Percentiles rank a stretch among this genome's conserved stretches.
These are phyloP conservation scores for Neopestalotiopsis sp. DNA, from an alignment of 2,329 filamentous ascomycete species.

Conservation along the genomic window DNA sequence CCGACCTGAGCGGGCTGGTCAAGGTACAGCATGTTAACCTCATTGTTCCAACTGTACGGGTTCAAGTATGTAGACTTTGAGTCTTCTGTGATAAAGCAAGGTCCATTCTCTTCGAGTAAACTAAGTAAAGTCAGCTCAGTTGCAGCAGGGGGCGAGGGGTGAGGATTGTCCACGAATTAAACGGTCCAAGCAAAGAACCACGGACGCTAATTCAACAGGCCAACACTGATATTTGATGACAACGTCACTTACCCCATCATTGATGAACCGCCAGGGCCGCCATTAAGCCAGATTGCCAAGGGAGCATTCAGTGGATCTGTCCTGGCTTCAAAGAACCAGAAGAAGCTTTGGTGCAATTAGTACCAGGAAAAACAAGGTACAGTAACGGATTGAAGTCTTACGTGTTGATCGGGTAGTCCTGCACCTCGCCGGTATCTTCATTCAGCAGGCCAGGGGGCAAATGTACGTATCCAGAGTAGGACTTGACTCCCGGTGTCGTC, in stretches of 20 bases:
- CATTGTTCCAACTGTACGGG: slow-evolving; percentile 64
- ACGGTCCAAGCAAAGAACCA: background rate
- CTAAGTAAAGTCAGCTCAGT: background rate
- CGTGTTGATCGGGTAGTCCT: slow-evolving; percentile 53
- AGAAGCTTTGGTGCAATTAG: slow-evolving; percentile 42
- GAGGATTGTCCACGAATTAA: background rate
- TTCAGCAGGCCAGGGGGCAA: slow-evolving; percentile 50
- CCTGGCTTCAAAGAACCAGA: slow-evolving; percentile 43
- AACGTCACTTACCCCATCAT: slow-evolving; percentile 44
- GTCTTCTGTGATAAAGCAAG: slow-evolving; percentile 48
- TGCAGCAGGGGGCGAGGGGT: background rate
- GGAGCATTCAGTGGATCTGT: slow-evolving; percentile 37
- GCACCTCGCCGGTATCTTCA: slow-evolving; percentile 49
- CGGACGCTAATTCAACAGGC: background rate
- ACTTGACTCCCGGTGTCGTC: slow-evolving; percentile 63
- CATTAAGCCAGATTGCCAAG: slow-evolving; percentile 64
- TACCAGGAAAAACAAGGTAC: slow-evolving; percentile 42
- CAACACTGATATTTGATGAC: no score
- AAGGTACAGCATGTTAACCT: slow-evolving; percentile 59
- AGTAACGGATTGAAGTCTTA: slow-evolving; percentile 30
- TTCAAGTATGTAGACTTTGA: slow-evolving; percentile 57
- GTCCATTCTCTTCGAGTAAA: slow-evolving; percentile 57
- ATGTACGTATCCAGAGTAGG: slow-evolving; percentile 65
- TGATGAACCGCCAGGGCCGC: slow-evolving; percentile 63
- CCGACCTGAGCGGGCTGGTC: slow-evolving; percentile 66